These are phyloP conservation scores for Spathaspora arborariae DNA, from an alignment of 805 yeast species.

Conservation along the genomic window DNA sequence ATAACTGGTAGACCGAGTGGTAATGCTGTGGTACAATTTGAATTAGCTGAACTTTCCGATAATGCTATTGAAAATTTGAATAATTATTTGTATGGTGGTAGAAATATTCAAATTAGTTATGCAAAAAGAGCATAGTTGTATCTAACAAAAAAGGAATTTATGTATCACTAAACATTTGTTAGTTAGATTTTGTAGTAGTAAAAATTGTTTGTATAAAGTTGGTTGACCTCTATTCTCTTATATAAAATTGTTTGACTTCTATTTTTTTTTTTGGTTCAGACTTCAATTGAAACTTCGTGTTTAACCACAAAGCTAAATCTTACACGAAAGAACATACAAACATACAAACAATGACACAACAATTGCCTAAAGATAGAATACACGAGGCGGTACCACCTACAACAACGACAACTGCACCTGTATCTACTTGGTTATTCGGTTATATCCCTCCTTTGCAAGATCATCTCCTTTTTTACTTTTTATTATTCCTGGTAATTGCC, in stretches of 20 bases:
- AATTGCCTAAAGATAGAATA: background rate
- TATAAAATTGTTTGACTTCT: no score
- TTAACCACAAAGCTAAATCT: no score
- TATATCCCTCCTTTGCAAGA: background rate
- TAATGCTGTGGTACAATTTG: slow-evolving; percentile 79
- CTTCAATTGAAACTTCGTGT: no score
- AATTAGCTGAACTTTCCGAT: slow-evolving; percentile 62
- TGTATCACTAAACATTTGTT: no score
- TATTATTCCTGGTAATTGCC: background rate
- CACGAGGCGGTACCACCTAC: background rate
- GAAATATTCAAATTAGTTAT: slow-evolving; percentile 64
- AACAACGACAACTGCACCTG: background rate
- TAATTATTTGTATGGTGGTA: slow-evolving; percentile 80
- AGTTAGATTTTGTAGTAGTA: no score
- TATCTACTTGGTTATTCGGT: background rate
- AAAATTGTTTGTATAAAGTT: no score
- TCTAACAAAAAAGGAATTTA: no score
- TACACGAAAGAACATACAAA: no score
- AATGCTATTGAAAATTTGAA: slow-evolving; percentile 71
- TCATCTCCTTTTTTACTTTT: background rate
- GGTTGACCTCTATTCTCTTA: no score
- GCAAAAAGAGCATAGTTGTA: slow-evolving; percentile 41
- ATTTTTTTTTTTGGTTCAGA: no score
- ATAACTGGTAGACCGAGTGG: slow-evolving; percentile 71
- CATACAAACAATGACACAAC: background rate